phyloP scores from a whole-genome alignment of 176 grass and related monocot species.

The Echinochloa phyllopogon region DNA sequence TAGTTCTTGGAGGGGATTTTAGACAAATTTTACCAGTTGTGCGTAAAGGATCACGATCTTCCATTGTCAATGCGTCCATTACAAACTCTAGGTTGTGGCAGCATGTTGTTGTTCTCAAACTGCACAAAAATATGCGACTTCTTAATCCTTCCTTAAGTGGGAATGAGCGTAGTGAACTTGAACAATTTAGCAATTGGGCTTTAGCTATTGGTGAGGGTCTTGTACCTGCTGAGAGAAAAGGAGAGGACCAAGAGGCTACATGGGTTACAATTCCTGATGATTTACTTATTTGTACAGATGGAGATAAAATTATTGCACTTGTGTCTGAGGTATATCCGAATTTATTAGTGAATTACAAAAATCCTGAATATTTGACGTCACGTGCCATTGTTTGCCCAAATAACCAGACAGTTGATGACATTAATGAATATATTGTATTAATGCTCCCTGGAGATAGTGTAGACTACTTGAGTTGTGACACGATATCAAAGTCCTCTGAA shows the following conservation, averaged over 20 bases:
- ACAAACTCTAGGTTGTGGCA: neutral
- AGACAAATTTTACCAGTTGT: conserved; percentile 19
- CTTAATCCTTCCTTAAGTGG: too few relatives aligned
- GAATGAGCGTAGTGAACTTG: neutral
- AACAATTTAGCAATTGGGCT: neutral
- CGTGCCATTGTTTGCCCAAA: neutral
- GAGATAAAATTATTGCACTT: neutral
- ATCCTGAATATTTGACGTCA: neutral
- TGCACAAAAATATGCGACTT: neutral
- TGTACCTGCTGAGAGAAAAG: too few relatives aligned
- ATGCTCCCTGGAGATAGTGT: neutral
- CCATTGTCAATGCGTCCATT: neutral
- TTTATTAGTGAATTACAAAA: neutral
- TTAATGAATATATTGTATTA: neutral
- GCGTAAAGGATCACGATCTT: neutral
- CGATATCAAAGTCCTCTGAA: neutral
- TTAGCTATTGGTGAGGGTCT: neutral
- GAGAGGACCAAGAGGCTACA: neutral
- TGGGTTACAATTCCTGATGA: neutral
- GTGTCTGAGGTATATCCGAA: neutral
- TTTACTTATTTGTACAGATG: neutral
- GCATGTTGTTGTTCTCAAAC: neutral
- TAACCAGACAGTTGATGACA: neutral
- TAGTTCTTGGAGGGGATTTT: too few relatives aligned
- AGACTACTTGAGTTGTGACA: neutral